Conservation (phyloP, 2,329 filamentous ascomycete genomes). For the Madurella mycetomatis region DNA sequence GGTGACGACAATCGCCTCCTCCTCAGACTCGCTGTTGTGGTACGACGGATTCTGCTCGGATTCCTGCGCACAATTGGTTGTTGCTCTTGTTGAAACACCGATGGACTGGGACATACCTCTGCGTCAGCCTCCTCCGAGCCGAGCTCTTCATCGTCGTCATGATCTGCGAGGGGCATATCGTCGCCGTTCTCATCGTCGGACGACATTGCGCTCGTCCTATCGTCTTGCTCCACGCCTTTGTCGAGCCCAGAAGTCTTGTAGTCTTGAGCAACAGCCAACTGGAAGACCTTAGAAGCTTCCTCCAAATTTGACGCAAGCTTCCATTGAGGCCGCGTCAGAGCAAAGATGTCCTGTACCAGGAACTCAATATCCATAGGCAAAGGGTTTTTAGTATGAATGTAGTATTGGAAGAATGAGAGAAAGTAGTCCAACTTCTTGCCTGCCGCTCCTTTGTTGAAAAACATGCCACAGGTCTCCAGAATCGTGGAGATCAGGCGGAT, state of each 20-base stretch:
- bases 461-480: conserved; percentile 92
- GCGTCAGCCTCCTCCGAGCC: conserved; percentile 57
- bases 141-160: conserved; percentile 53
- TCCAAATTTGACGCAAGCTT: conserved; percentile 75
- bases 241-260: conserved; percentile 75
- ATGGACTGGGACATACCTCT: conserved; percentile 42
- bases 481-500: conserved; percentile 86
- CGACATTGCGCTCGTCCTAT: conserved; percentile 62
- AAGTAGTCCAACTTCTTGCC: conserved; percentile 99
- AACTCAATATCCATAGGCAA: conserved; percentile 98
- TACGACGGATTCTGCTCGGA: conserved; percentile 47
- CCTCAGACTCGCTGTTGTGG: conserved; percentile 63
- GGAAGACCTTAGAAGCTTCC: conserved; percentile 78
- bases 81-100: neutral
- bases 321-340: conserved; percentile 84
- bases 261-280: conserved; percentile 83
- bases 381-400: conserved; percentile 83
- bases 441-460: conserved; percentile 87
- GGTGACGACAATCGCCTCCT: conserved; percentile 88
- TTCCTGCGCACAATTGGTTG: conserved; percentile 36
- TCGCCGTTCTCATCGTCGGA: conserved; percentile 74
- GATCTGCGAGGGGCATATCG: conserved; percentile 58
- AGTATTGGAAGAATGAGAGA: conserved; percentile 94
- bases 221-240: conserved; percentile 65
- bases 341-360: conserved; percentile 87